phyloP scores from a whole-genome alignment of 208 protist genomes.

The Acanthamoeba royreba region DNA sequence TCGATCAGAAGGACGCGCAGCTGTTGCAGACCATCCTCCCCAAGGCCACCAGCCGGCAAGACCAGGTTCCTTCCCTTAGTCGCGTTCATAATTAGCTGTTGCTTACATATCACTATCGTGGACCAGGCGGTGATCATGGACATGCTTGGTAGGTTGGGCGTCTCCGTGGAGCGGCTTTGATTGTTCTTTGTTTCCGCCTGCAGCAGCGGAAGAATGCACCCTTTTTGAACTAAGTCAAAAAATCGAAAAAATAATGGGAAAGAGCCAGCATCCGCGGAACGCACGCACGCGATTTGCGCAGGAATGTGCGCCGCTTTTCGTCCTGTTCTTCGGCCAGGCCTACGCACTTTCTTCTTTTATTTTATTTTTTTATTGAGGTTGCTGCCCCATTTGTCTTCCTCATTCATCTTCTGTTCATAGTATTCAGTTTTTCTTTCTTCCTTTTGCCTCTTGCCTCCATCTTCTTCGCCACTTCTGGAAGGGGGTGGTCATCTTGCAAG shows the following conservation, averaged over 20 bases:
- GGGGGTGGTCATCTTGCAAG: too few species aligned
- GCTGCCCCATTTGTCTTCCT: too few species aligned
- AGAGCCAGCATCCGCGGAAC: background rate
- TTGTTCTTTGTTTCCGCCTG: too few species aligned
- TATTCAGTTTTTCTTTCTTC: background rate
- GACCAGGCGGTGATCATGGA: background rate
- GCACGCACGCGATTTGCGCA: background rate
- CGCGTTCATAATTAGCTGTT: background rate
- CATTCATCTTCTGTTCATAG: too few species aligned
- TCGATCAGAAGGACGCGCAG: conserved; percentile 51
- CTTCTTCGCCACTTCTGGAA: too few species aligned
- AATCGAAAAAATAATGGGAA: too few species aligned
- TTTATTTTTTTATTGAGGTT: background rate
- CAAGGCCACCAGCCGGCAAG: conserved; percentile 21
- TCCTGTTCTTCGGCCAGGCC: background rate
- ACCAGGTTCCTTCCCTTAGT: background rate
- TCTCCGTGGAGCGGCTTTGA: background rate
- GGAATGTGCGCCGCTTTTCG: background rate
- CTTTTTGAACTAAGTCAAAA: too few species aligned
- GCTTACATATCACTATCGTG: background rate
- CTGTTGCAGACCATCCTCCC: conserved; percentile 39
- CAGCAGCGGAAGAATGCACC: too few species aligned
- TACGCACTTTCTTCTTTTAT: background rate
- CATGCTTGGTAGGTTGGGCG: background rate
- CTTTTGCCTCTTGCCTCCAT: too few species aligned